These are phyloP conservation scores for Aspergillus sp. DNA, from an alignment of 2,329 filamentous ascomycete species.

Conservation along the genomic window DNA sequence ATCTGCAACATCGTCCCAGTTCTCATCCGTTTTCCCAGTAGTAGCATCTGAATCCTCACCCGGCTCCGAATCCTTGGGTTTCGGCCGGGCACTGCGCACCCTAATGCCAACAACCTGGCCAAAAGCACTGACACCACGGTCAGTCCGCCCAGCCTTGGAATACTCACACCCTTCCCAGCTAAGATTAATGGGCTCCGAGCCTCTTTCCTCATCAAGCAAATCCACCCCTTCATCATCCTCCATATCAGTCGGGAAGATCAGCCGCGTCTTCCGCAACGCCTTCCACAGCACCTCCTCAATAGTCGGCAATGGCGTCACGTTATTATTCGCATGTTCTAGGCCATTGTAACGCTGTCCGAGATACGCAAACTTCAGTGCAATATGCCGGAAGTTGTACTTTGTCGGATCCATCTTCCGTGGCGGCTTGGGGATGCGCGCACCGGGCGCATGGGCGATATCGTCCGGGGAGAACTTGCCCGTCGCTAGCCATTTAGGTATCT, in stretches of 20 bases:
- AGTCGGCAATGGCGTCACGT: constrained; percentile 71
- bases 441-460: constrained; percentile 30
- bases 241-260: constrained; percentile 73
- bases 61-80: constrained; percentile 33
- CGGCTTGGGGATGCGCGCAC: constrained; percentile 46
- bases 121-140: constrained; percentile 92
- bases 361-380: constrained; percentile 94
- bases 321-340: constrained; percentile 81
- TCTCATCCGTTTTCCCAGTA: constrained; percentile 28
- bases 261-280: constrained; percentile 76
- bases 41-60: constrained; percentile 19
- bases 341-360: constrained; percentile 90
- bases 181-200: constrained; percentile 51
- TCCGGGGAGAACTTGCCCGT: constrained; percentile 20
- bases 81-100: constrained; percentile 77
- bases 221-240: constrained; percentile 41
- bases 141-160: constrained; percentile 92
- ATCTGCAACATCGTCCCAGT: constrained; percentile 71
- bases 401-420: constrained; percentile 71
- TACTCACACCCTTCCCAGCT: constrained; percentile 88
- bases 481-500: not conserved
- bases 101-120: constrained; percentile 88
- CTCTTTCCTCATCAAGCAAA: constrained; percentile 45
- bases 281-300: constrained; percentile 96
- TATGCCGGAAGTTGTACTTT: constrained; percentile 79